Percentiles rank a stretch among this genome's conserved stretches.
Conservation (phyloP, 192 early-diverging fungal species). For the Geranomyces variabilis region DNA sequence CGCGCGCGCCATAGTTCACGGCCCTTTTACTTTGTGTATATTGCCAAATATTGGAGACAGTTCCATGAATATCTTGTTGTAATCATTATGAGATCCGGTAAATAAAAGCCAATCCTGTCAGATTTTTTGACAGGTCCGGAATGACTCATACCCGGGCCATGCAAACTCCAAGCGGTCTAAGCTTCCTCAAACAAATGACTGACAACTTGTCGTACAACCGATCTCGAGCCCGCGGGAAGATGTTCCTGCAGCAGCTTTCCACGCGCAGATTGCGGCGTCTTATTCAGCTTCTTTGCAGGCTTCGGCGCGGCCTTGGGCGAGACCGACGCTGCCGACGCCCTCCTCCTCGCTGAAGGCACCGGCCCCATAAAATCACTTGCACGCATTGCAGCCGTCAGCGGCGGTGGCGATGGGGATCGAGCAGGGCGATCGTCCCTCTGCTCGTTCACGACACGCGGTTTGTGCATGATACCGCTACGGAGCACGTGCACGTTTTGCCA, state of each 20-base stretch:
- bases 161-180: too few relatives aligned
- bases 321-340: neutral
- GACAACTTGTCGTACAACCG: neutral
- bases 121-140: too few relatives aligned
- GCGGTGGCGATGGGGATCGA: neutral
- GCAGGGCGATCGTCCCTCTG: neutral
- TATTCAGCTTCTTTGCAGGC: neutral
- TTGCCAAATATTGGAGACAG: too few relatives aligned
- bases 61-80: too few relatives aligned
- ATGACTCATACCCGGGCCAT: too few relatives aligned
- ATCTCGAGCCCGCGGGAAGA: neutral
- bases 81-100: too few relatives aligned
- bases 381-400: neutral
- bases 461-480: neutral
- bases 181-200: neutral
- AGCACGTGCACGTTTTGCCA: conserved; percentile 2
- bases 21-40: too few relatives aligned
- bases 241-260: too few relatives aligned
- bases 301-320: neutral
- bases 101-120: too few relatives aligned
- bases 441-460: neutral
- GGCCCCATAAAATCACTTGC: conserved; percentile 5
- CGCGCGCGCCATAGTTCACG: too few relatives aligned
- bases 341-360: neutral
- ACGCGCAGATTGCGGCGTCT: neutral